phyloP scores from a whole-genome alignment of 2,329 filamentous ascomycete genomes.

The Botryotinia calthae region DNA sequence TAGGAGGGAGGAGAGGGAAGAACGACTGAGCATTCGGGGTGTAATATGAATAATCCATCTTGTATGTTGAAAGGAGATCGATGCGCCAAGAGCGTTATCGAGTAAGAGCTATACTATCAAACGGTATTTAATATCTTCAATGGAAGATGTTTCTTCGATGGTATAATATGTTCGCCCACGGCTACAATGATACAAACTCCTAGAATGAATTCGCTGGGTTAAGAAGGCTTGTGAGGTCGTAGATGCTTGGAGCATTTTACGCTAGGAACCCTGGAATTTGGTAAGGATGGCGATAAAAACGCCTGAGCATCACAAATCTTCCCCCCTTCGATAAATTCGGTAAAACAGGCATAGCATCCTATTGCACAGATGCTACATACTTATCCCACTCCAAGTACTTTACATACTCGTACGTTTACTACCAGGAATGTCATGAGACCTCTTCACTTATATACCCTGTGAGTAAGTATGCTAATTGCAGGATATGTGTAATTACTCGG shows the following conservation, averaged over 20 bases:
- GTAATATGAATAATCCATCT: conserved; percentile 59
- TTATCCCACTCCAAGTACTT: not conserved
- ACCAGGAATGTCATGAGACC: not conserved
- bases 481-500: not conserved
- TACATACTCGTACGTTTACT: not conserved
- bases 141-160: not conserved
- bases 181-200: not conserved
- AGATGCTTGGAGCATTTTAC: not conserved
- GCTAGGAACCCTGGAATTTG: conserved; percentile 1
- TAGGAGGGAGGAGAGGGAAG: conserved; percentile 47
- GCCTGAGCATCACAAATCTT: not conserved
- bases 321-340: not conserved
- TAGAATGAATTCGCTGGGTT: not conserved
- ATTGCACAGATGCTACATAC: not conserved
- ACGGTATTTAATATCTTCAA: not conserved
- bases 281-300: not conserved
- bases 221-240: not conserved
- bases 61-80: not conserved
- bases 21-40: conserved; percentile 45
- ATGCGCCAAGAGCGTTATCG: not conserved
- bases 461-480: not conserved
- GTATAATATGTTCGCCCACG: not conserved
- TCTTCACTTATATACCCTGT: not conserved
- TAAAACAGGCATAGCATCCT: not conserved
- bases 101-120: not conserved